Percentiles rank a stretch among this genome's conserved stretches.
phyloP scores from a whole-genome alignment of 805 yeast species.

The Yarrowia keelungensis region DNA sequence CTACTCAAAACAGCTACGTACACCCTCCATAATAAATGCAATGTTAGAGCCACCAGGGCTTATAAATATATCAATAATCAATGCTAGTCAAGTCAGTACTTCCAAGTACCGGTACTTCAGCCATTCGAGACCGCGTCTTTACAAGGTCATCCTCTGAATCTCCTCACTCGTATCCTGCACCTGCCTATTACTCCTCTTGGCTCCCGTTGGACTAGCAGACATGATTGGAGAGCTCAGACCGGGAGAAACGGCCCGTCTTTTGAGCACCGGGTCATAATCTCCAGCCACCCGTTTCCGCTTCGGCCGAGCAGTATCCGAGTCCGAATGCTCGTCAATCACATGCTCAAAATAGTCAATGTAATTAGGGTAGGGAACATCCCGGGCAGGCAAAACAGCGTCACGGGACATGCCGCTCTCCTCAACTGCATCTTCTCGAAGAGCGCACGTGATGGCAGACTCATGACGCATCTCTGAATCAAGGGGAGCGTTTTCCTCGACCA shows the following conservation, averaged over 20 bases:
- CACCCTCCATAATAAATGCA: too few species aligned
- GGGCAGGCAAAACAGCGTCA: neutral
- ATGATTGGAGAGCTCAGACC: constrained; percentile 42
- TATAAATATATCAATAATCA: too few species aligned
- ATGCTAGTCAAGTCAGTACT: too few species aligned
- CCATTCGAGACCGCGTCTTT: too few species aligned
- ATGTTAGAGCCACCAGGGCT: too few species aligned
- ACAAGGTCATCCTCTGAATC: constrained; percentile 43
- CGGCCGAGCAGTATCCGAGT: constrained; percentile 28
- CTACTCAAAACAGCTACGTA: too few species aligned
- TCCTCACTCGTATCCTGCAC: constrained; percentile 45
- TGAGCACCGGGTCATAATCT: constrained; percentile 32
- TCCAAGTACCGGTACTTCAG: too few species aligned
- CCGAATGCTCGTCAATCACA: constrained; percentile 28
- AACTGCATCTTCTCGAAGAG: constrained; percentile 43
- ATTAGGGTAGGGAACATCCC: constrained; percentile 15
- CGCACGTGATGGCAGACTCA: constrained; percentile 45
- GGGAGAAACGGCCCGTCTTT: constrained; percentile 46
- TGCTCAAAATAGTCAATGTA: constrained; percentile 29
- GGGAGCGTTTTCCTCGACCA: constrained; percentile 44
- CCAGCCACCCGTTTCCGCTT: constrained; percentile 16
- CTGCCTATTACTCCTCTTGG: constrained; percentile 42
- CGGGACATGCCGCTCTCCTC: constrained; percentile 13
- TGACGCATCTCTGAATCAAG: constrained; percentile 44
- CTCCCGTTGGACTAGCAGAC: constrained; percentile 41